Evolutionary conservation across 2,329 filamentous ascomycete species (phyloP), one percentile per base, ranked within the genome.

Genomic region (Xylariaceae sp.): DNA sequence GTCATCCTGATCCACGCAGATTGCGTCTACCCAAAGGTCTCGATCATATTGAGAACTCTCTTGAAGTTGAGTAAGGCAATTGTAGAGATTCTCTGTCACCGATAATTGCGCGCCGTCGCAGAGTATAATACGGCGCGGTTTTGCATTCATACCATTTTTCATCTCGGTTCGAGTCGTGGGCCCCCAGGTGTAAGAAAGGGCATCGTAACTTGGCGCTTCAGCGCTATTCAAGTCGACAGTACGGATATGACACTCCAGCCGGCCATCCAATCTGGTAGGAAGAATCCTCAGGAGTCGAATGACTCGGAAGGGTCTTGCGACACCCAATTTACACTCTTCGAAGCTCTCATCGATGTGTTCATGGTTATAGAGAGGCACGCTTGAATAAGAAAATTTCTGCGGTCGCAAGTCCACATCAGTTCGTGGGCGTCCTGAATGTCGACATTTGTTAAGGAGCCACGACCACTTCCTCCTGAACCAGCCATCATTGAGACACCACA

Each of bases 161-260:
- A n/a, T 32, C 51, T 62, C 53, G 7, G 40, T 23, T 29, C 40
- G 54, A 1, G 54, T 57, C 9, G 60, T 56, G 18, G 51, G 56
- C 10, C 53, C 51, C 63, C 63, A 65, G 7, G 61, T 63, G 40
- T 65, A 65, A 7, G 63, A 65, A 37, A 65, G 48, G 12, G 63
- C 63, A 42, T 65, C 54, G 41, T 65, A 63, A 12, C 10, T 20
- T 21, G 40, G 20, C 21, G n/a, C 48, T n/a, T 40, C 10, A 7
- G 16, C 18, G 5, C 23, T 18, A 21, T 52, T 40, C 5, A 65
- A 47, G 20, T 63, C 52, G 18, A 54, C 50, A 19, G 53, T 45
- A 21, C 44, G 54, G 44, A 63, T 48, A 7, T 51, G 12, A 42
- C 63, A 64, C 10, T 46, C 23, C 9, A 63, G 40, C 9, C 53